Evolutionary conservation across 1,284 basidiomycete species (phyloP).

Genomic region (Cronartium quercuum): DNA sequence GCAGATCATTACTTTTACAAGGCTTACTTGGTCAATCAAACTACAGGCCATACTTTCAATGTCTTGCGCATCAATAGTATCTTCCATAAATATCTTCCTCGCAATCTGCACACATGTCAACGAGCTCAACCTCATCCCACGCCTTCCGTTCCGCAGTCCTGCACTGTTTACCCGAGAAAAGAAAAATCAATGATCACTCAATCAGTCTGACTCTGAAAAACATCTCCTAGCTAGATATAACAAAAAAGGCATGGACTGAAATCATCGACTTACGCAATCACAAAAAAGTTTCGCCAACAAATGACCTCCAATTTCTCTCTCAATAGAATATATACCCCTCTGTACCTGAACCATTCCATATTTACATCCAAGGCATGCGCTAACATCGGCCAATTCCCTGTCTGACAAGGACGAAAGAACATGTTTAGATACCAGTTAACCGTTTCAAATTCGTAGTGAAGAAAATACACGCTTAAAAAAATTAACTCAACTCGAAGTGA

Average conservation of each 20-base stretch:
- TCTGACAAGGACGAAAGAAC: conserved; percentile 38
- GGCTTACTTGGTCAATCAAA: conserved; percentile 50
- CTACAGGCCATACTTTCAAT: conserved; percentile 50
- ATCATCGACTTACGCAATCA: conserved; percentile 46
- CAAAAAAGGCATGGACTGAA: neutral
- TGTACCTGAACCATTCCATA: conserved; percentile 47
- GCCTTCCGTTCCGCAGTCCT: conserved; percentile 40
- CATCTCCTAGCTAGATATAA: neutral
- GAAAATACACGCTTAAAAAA: conserved; percentile 13
- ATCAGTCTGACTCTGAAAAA: neutral
- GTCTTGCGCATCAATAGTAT: conserved; percentile 48
- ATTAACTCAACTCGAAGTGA: conserved; percentile 34
- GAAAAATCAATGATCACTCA: conserved; percentile 1
- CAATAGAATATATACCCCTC: conserved; percentile 50
- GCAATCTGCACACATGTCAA: conserved; percentile 46
- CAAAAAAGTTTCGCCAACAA: conserved; percentile 51
- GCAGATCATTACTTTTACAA: neutral
- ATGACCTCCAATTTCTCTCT: conserved; percentile 50
- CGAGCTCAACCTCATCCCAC: conserved; percentile 47
- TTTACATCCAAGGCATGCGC: conserved; percentile 46
- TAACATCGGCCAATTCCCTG: conserved; percentile 47
- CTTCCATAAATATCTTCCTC: conserved; percentile 47
- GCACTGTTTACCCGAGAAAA: conserved; percentile 37
- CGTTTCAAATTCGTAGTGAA: neutral
- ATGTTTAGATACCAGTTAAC: neutral